phyloP scores from a whole-genome alignment of 768 basidiomycete genomes.

The Psilocybe azurescens region DNA sequence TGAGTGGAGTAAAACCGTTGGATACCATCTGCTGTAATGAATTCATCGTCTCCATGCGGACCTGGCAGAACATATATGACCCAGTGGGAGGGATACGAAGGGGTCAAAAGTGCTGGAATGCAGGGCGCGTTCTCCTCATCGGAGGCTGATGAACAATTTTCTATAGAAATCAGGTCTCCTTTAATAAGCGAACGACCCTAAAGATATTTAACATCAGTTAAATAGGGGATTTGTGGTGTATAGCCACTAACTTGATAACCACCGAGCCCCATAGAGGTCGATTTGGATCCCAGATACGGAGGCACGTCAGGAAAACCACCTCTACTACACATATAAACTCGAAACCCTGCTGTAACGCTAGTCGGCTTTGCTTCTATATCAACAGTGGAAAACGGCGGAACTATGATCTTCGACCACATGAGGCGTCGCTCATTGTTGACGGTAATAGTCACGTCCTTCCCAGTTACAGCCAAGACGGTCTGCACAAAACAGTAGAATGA shows the following conservation, averaged over 20 bases:
- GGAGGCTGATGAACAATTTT: constrained; percentile 26
- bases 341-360: constrained; percentile 44
- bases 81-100: constrained; percentile 55
- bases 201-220: neutral
- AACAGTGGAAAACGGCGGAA: constrained; percentile 51
- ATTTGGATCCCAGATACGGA: constrained; percentile 65
- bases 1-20: constrained; percentile 52
- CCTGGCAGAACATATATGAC: constrained; percentile 60
- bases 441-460: constrained; percentile 47
- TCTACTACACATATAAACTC: constrained; percentile 58
- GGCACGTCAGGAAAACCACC: constrained; percentile 68
- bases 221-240: neutral
- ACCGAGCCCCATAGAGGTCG: constrained; percentile 65
- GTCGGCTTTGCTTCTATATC: constrained; percentile 38
- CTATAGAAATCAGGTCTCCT: constrained; percentile 57
- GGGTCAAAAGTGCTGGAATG: constrained; percentile 38
- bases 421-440: constrained; percentile 42
- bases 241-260: constrained; percentile 54
- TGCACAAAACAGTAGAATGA: constrained; percentile 54
- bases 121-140: constrained; percentile 14
- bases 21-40: constrained; percentile 53
- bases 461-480: constrained; percentile 60
- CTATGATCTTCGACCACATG: constrained; percentile 55
- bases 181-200: constrained; percentile 56
- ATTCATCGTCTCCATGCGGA: constrained; percentile 66